phyloP scores from a whole-genome alignment of 2,329 filamentous ascomycete genomes.

The Fusarium acutatum region DNA sequence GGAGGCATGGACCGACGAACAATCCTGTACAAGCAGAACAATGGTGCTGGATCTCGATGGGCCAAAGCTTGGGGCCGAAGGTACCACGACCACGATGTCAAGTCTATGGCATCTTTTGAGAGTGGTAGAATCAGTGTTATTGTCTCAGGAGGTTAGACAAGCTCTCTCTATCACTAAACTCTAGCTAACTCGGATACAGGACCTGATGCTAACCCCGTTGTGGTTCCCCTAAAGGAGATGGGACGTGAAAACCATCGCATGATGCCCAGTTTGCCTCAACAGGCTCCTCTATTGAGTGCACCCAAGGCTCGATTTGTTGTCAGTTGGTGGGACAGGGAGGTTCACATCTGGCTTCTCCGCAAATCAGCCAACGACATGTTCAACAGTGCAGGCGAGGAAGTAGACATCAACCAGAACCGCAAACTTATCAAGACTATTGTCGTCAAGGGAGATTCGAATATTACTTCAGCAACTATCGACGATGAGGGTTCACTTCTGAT shows the following conservation, averaged over 20 bases:
- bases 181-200: conserved; percentile 57
- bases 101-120: conserved; percentile 91
- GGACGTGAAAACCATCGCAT: conserved; percentile 84
- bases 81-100: conserved; percentile 94
- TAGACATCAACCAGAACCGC: conserved; percentile 61
- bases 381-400: conserved; percentile 49
- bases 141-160: conserved; percentile 83
- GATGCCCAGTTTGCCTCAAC: conserved; percentile 85
- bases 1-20: conserved; percentile 92
- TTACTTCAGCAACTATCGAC: conserved; percentile 78
- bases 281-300: conserved; percentile 76
- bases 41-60: conserved; percentile 74
- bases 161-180: not conserved
- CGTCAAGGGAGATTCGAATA: conserved; percentile 79
- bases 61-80: conserved; percentile 84
- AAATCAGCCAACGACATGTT: conserved; percentile 58
- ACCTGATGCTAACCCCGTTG: conserved; percentile 83
- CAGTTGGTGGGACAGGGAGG: conserved; percentile 91
- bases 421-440: conserved; percentile 76
- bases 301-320: conserved; percentile 78
- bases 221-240: conserved; percentile 78
- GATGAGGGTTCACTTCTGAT: conserved; percentile 76
- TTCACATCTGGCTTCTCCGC: conserved; percentile 79
- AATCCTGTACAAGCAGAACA: conserved; percentile 77
- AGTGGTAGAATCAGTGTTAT: conserved; percentile 83